These are phyloP conservation scores for Kwoniella newhampshirensis DNA, from an alignment of 768 basidiomycete species.

Conservation along the genomic window DNA sequence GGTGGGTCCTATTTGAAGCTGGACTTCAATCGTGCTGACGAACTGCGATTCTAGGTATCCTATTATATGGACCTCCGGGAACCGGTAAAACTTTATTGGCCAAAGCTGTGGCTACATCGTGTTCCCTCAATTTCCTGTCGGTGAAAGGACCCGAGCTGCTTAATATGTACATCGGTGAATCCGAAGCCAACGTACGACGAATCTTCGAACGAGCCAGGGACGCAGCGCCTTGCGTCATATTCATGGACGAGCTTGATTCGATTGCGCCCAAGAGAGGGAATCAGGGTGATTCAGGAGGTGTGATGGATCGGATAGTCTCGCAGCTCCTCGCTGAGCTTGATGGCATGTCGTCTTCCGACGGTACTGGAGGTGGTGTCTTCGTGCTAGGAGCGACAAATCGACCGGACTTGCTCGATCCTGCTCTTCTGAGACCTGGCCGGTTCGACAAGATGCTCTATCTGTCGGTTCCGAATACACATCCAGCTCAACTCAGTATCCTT, in stretches of 20 bases:
- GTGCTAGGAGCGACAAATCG: conserved; percentile 95
- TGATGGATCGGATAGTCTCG: conserved; percentile 97
- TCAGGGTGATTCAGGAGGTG: conserved; percentile 93
- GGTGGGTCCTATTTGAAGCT: conserved; percentile 60
- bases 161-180: conserved; percentile 98
- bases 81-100: conserved; percentile 94
- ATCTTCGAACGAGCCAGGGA: conserved; percentile 89
- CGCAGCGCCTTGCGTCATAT: conserved; percentile 90
- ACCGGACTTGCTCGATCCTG: conserved; percentile 86
- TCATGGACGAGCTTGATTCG: conserved; percentile 94
- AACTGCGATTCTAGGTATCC: conserved; percentile 63
- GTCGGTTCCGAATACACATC: conserved; percentile 82
- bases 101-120: conserved; percentile 94
- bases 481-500: conserved; percentile 79
- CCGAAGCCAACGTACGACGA: conserved; percentile 63
- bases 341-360: conserved; percentile 68
- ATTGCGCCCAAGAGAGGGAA: conserved; percentile 92
- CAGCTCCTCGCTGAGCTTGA: conserved; percentile 91
- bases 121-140: conserved; percentile 93
- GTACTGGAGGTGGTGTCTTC: conserved; percentile 69
- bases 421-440: conserved; percentile 81
- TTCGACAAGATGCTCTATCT: conserved; percentile 97
- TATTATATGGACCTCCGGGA: conserved; percentile 91
- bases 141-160: conserved; percentile 93
- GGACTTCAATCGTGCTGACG: conserved; percentile 7